Conservation (phyloP, 805 yeast species). For the Blastobotrys peoriensis region DNA sequence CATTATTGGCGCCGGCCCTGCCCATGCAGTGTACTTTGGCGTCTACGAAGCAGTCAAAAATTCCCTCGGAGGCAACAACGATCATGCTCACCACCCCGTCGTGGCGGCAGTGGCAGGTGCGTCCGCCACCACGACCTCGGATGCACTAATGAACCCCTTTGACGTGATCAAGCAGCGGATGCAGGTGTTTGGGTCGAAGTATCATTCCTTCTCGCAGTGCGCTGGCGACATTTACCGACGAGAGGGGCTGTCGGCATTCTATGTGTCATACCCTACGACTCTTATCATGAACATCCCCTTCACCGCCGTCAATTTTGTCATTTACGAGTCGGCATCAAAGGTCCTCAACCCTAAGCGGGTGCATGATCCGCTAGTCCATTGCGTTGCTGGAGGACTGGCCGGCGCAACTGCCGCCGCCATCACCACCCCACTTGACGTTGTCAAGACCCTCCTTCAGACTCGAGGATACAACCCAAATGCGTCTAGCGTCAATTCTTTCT, state of each 20-base stretch:
- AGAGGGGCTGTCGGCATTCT: conserved; percentile 64
- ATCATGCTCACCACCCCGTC: conserved; percentile 59
- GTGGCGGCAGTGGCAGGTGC: conserved; percentile 86
- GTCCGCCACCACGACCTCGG: conserved; percentile 86
- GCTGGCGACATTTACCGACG: conserved; percentile 26
- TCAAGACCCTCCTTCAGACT: conserved; percentile 87
- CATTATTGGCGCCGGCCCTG: conserved; percentile 97
- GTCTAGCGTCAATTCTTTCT: conserved; percentile 51
- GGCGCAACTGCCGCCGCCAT: conserved; percentile 95
- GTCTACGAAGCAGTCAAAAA: conserved; percentile 82
- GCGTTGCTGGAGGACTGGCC: conserved; percentile 87
- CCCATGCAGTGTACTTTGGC: conserved; percentile 95
- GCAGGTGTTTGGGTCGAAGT: conserved; percentile 47
- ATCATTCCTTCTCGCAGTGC: conserved; percentile 22
- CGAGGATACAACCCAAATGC: conserved; percentile 35
- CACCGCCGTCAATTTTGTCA: conserved; percentile 89
- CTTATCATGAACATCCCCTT: conserved; percentile 87
- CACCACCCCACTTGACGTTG: conserved; percentile 91
- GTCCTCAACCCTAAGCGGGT: conserved; percentile 63
- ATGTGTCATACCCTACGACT: conserved; percentile 91
- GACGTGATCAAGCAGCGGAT: conserved; percentile 93
- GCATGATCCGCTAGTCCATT: conserved; percentile 87
- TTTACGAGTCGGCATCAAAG: conserved; percentile 79
- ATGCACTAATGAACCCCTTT: conserved; percentile 96
- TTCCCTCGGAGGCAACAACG: conserved; percentile 41